Base-by-base conservation (phyloP, 148 eudicot genomes). In the Nepenthes gracilis region DNA sequence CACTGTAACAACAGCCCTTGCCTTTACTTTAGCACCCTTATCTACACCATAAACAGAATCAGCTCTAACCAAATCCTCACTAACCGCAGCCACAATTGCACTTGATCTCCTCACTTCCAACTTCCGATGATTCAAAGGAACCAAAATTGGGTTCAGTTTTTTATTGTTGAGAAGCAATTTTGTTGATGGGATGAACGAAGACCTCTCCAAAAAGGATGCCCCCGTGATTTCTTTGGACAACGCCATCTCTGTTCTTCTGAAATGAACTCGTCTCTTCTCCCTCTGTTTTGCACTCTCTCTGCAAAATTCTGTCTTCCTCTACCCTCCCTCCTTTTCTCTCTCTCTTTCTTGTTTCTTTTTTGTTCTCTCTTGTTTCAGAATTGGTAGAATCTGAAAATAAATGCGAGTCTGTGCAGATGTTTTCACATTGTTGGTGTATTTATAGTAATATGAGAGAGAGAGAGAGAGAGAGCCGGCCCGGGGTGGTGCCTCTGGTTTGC, bases 1-100 rank as follows among this genome's bases (percentile, higher is more conserved):
- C 2, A 90, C 97, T 4, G 94, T 90, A 23, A 86, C 72, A 38
- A 88, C 95, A 35, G 88, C 96, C 63, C 86, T 78, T 2, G 88
- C 94, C 72, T 84, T 88, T 37, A 84, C 67, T 40, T 77, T 78
- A 15, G 77, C 89, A 0, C 80, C 72, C 58, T 33, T 35, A 9
- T 33, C 36, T 1, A 1, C 10, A 38, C 53, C 6, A 49, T n/a
- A 11, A 49, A 32, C 36, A 8, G 51, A 14, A 47, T 15, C 54
- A 12, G 15, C 2, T 38, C 47, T 15, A 47, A 55, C 70, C 43
- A 81, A 67, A 69, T 87, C 78, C 67, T 92, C 90, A 55, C 88
- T 85, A 34, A 92, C 64, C 10, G 90, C 86, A 12, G 86, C 88
- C 60, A 73, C 60, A 2, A 48, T 45, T 4, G 58, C 58, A 49